Evolutionary conservation across 768 basidiomycete genomes (phyloP).

Genomic region (Glaciozyma antarctica): DNA sequence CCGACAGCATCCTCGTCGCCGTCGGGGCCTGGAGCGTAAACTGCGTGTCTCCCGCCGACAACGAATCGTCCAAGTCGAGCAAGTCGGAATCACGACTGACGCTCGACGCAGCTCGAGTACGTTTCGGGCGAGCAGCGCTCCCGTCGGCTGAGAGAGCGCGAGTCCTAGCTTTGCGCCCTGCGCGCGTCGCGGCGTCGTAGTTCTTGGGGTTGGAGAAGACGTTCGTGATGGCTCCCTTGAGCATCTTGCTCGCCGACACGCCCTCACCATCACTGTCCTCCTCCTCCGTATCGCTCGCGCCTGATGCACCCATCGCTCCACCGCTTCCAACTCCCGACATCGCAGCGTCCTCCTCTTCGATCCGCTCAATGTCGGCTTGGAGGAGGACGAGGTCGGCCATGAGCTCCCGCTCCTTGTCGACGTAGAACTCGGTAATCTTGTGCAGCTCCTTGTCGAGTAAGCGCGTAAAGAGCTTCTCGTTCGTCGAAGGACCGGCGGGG

Average conservation of each 20-base stretch:
- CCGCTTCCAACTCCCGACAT: not conserved
- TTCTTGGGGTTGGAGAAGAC: constrained; percentile 21
- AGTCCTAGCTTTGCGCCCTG: not conserved
- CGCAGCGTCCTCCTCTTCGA: constrained; percentile 38
- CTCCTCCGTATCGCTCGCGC: constrained; percentile 18
- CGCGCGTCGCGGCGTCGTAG: constrained; percentile 22
- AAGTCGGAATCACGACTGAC: constrained; percentile 24
- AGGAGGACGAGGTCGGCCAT: constrained; percentile 35
- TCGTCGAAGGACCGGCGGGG: constrained; percentile 40
- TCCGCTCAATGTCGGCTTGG: constrained; percentile 38
- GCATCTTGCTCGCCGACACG: not conserved
- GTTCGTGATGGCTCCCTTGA: constrained; percentile 18
- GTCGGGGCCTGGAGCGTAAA: not conserved
- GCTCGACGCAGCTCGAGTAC: not conserved
- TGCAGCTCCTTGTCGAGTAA: constrained; percentile 70
- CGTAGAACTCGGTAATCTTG: constrained; percentile 74
- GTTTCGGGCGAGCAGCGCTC: not conserved
- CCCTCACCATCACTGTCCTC: constrained; percentile 17
- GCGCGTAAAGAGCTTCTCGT: constrained; percentile 51
- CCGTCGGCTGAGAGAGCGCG: not conserved
- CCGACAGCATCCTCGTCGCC: not conserved
- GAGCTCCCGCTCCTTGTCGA: constrained; percentile 63
- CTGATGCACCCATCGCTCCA: constrained; percentile 3
- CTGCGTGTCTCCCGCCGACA: not conserved
- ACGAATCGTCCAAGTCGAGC: constrained; percentile 35